Evolutionary conservation across 1,284 basidiomycete species (phyloP).

Genomic region (Puccinia hordei): DNA sequence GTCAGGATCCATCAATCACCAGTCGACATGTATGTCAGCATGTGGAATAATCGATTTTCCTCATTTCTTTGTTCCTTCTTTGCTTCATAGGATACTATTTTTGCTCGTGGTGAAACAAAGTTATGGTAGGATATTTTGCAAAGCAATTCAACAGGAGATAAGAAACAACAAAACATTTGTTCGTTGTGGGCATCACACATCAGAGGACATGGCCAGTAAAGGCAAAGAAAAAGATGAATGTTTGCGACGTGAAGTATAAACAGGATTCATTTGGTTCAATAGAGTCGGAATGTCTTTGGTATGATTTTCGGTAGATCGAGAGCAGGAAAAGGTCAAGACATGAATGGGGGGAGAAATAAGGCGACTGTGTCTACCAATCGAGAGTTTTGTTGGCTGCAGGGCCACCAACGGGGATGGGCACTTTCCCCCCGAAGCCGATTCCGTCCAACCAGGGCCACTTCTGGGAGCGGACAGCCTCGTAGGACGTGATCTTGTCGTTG

Average conservation of each 20-base stretch:
- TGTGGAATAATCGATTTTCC: too few species aligned
- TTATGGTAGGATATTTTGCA: not conserved
- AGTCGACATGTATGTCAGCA: too few species aligned
- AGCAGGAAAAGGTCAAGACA: not conserved
- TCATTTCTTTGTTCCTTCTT: too few species aligned
- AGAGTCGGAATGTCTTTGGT: not conserved
- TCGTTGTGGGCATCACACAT: not conserved
- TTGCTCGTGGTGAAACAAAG: not conserved
- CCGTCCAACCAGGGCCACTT: conserved; percentile 49
- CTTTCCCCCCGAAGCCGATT: conserved; percentile 44
- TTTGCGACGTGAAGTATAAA: not conserved
- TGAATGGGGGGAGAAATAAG: not conserved
- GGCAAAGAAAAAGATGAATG: not conserved
- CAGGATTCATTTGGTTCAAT: too few species aligned
- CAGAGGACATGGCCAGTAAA: too few species aligned
- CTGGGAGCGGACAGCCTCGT: conserved; percentile 27
- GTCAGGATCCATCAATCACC: too few species aligned
- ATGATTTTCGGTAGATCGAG: not conserved
- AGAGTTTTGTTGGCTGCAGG: not conserved
- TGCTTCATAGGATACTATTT: not conserved
- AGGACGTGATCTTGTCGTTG: conserved; percentile 39
- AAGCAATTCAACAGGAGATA: not conserved
- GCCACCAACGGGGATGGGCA: conserved; percentile 32
- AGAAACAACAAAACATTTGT: not conserved
- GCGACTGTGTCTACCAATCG: conserved; percentile 1